Evolutionary conservation across 345 rosid species (phyloP).

Genomic region (Ceriops decandra): DNA sequence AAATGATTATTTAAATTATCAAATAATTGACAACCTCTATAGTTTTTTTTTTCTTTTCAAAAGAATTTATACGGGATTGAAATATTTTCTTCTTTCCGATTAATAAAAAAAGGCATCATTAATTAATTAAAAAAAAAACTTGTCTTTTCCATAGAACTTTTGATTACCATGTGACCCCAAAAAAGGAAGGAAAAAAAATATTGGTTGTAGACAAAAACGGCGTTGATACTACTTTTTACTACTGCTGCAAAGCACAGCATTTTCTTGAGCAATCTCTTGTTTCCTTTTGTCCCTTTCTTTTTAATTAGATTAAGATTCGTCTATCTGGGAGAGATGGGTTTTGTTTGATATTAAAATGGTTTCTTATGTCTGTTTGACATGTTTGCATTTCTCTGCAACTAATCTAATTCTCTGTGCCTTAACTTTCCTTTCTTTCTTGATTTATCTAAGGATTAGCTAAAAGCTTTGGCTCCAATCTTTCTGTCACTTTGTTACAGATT

Average conservation of each 20-base stretch:
- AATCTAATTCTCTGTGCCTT: slow-evolving; percentile 13
- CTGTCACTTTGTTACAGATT: background rate
- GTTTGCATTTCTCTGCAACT: slow-evolving; percentile 13
- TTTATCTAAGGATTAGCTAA: background rate
- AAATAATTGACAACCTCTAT: no score
- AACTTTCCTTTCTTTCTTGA: slow-evolving; percentile 4
- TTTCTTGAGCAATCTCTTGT: background rate
- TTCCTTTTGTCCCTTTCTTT: background rate
- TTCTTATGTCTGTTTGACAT: background rate
- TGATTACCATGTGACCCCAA: no score
- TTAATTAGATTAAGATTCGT: background rate
- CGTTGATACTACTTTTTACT: no score
- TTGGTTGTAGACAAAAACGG: no score
- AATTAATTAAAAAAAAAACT: no score
- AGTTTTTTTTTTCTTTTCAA: no score
- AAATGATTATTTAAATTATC: no score
- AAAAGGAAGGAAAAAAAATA: no score
- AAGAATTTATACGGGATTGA: no score
- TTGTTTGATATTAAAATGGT: slow-evolving; percentile 11
- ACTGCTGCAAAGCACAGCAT: background rate
- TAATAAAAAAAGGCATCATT: no score
- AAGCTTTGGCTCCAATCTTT: background rate
- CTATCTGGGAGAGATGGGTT: background rate
- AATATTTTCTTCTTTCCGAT: no score
- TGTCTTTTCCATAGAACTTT: no score